Conservation (phyloP, 2,329 filamentous ascomycete species). For the Periconia digitata region DNA sequence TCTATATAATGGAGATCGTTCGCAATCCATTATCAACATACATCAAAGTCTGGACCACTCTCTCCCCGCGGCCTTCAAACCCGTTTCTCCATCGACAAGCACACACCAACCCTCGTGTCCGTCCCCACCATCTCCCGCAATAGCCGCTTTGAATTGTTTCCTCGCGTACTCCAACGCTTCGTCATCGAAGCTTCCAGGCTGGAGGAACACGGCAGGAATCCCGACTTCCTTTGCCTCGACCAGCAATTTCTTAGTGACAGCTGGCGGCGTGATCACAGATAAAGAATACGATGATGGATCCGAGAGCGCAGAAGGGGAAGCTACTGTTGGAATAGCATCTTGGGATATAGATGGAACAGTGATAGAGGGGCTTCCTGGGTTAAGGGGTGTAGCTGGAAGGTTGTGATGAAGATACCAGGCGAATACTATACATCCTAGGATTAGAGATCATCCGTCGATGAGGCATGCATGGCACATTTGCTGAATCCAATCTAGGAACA, state of each 20-base stretch:
- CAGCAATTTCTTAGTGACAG: slow-evolving; percentile 72
- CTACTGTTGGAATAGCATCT: slow-evolving; percentile 63
- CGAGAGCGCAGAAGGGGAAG: slow-evolving; percentile 66
- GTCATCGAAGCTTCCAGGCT: slow-evolving; percentile 85
- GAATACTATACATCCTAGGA: slow-evolving; percentile 64
- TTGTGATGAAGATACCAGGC: slow-evolving; percentile 81
- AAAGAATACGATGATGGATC: slow-evolving; percentile 66
- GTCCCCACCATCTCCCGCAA: slow-evolving; percentile 53
- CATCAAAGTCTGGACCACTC: slow-evolving; percentile 36
- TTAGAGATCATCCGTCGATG: neutral
- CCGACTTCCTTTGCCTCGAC: slow-evolving; percentile 73
- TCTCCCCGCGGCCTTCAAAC: slow-evolving; percentile 36
- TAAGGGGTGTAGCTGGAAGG: slow-evolving; percentile 80
- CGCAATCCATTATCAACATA: neutral
- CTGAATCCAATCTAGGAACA: neutral
- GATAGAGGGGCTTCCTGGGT: slow-evolving; percentile 70
- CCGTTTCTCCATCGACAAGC: slow-evolving; percentile 44
- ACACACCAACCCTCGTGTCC: slow-evolving; percentile 46
- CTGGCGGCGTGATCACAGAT: slow-evolving; percentile 84
- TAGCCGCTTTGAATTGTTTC: slow-evolving; percentile 67
- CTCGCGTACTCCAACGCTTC: slow-evolving; percentile 71
- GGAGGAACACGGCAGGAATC: slow-evolving; percentile 65
- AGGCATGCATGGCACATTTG: neutral
- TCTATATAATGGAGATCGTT: neutral
- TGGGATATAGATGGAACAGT: slow-evolving; percentile 57